Conservation (phyloP, 108 stramenopile genomes). For the Stephanodiscus triporus region DNA sequence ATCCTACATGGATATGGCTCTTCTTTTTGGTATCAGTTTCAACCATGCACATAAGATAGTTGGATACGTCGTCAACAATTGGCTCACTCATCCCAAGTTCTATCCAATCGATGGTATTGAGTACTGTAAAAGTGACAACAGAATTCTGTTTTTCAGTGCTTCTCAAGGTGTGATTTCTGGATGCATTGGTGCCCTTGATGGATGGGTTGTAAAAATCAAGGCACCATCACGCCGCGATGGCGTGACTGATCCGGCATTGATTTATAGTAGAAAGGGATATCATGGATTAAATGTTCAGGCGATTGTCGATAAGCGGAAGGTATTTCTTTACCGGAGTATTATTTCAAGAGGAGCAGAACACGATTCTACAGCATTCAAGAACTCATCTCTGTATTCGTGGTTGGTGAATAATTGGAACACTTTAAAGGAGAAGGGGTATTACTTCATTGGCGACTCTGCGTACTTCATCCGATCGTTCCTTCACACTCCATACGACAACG, state of each 20-base stretch:
- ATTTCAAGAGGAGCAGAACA: constrained; percentile 4
- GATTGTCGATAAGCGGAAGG: not conserved
- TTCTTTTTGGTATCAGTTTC: not conserved
- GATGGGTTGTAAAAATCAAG: constrained; percentile 28
- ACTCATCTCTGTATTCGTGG: not conserved
- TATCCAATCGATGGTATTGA: constrained; percentile 4
- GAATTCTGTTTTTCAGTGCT: constrained; percentile 5
- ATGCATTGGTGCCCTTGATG: constrained; percentile 22
- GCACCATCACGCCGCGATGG: not conserved
- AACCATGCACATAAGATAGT: constrained; percentile 1
- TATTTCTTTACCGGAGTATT: not conserved
- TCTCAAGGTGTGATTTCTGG: constrained; percentile 21
- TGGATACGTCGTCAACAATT: not conserved
- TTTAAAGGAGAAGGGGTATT: constrained; percentile 2
- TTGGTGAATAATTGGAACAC: not conserved
- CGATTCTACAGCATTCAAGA: constrained; percentile 16
- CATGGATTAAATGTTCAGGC: constrained; percentile 4
- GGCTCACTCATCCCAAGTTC: not conserved
- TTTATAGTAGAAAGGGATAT: constrained; percentile 4
- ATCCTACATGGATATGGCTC: constrained; percentile 3
- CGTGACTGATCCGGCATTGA: not conserved
- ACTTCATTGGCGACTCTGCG: constrained; percentile 33
- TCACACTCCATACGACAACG: constrained; percentile 24
- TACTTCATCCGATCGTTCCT: constrained; percentile 24
- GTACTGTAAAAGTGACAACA: constrained; percentile 19